Evolutionary conservation across 2,329 filamentous ascomycete genomes (phyloP), one percentile per base, ranked within the genome.

Genomic region (Neonectria coccinea): DNA sequence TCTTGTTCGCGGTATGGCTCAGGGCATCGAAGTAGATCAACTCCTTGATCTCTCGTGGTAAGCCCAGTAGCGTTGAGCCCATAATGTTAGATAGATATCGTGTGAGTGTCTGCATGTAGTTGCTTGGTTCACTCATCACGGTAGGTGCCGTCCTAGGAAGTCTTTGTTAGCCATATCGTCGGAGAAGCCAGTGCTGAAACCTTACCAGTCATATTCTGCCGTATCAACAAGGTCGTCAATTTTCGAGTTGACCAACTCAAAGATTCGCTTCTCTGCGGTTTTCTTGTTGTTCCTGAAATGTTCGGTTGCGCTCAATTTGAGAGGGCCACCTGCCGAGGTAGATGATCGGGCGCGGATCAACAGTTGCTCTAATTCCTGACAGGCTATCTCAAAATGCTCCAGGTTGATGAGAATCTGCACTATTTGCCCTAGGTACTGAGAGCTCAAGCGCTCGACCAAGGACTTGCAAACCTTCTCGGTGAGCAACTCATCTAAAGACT

Each of bases 381-480:
- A 98, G 5, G 96, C 96, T 52, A 88, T 92, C 80, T 98, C 95
- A 77, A 99, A 98, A 79, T 99, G 94, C 77, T 98, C 95, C 18
- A 99, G 82, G 75, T 99, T 99, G 75, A 97, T 99, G 56, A 99
- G 85, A 71, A 99, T 99, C 77, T 99, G 96, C 25, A 99, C 96
- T 69, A 99, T 98, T 78, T 99, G 96, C 3, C 96, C 96, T 2
- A 97, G 86, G 76, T 99, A 98, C 77, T 98, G 95, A 2, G 94
- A 97, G 72, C 89, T 91, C 7, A 99, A 86, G 56, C 93, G 89
- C 73, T 97, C 93, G 14, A 98, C 91, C 10, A 99, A 86, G 5
- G 92, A 93, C 73, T 92, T 89, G 84, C 95, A 98, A 65, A 99
- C 95, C 78, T 97, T 96, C 71, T 92, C 87, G 54, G 92, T 95